Percentiles rank a stretch among this genome's conserved stretches.
These are phyloP conservation scores for Tephrocybe sp. DNA, from an alignment of 768 basidiomycete genomes.

Conservation along the genomic window DNA sequence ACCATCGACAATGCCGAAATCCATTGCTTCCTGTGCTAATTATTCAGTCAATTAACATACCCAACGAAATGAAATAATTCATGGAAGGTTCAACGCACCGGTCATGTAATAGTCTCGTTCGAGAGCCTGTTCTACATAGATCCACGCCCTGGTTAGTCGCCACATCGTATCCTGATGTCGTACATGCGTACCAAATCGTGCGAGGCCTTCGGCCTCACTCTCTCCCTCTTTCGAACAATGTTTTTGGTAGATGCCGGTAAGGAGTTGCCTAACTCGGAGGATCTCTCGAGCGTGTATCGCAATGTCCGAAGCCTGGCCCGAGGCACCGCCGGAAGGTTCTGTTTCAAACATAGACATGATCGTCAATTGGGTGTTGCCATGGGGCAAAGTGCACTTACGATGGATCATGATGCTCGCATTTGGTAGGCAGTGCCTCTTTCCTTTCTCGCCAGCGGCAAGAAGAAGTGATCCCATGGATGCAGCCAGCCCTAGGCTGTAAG, in stretches of 20 bases:
- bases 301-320: slow-evolving; percentile 94
- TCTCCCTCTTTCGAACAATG: slow-evolving; percentile 79
- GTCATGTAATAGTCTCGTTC: slow-evolving; percentile 98
- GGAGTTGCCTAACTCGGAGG: slow-evolving; percentile 76
- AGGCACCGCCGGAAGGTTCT: slow-evolving; percentile 97
- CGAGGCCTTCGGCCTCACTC: slow-evolving; percentile 57
- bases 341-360: slow-evolving; percentile 14
- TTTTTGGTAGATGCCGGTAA: slow-evolving; percentile 87
- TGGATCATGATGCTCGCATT: slow-evolving; percentile 99
- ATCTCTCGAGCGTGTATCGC: slow-evolving; percentile 98
- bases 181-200: slow-evolving; percentile 70
- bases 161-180: slow-evolving; percentile 9
- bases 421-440: slow-evolving; percentile 89
- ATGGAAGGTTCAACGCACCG: slow-evolving; percentile 39
- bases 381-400: slow-evolving; percentile 49
- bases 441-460: slow-evolving; percentile 87
- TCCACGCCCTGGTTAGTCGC: slow-evolving; percentile 13
- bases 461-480: slow-evolving; percentile 96
- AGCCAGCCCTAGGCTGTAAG: slow-evolving; percentile 94
- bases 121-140: slow-evolving; percentile 71
- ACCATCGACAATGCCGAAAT: slow-evolving; percentile 92
- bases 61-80: slow-evolving; percentile 12
- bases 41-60: slow-evolving; percentile 11
- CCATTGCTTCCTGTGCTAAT: slow-evolving; percentile 81
- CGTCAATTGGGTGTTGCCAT: not conserved